Percentiles rank a stretch among this genome's conserved stretches.
These are phyloP conservation scores for Salvia miltiorrhiza DNA, from an alignment of 257 asterid species.

Conservation along the genomic window DNA sequence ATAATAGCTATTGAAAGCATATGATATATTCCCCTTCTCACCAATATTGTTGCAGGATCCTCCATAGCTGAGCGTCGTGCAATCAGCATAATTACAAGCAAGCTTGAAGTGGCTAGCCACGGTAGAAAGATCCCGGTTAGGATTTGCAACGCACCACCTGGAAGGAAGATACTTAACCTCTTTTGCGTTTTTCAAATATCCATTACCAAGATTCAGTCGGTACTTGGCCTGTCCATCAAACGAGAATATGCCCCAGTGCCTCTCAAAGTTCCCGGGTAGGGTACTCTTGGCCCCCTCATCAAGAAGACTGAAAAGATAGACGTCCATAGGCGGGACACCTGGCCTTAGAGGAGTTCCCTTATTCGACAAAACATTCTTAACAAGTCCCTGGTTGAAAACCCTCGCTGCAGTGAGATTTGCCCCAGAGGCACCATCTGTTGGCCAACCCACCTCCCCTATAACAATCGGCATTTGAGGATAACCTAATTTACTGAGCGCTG, in stretches of 20 bases:
- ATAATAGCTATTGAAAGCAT: slow-evolving; percentile 89
- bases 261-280: slow-evolving; percentile 85
- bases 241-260: slow-evolving; percentile 95
- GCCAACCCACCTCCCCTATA: slow-evolving; percentile 96
- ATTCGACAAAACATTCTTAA: slow-evolving; percentile 50
- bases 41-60: slow-evolving; percentile 77
- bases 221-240: slow-evolving; percentile 97
- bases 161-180: slow-evolving; percentile 77
- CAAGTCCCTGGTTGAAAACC: slow-evolving; percentile 83
- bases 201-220: slow-evolving; percentile 68
- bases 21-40: slow-evolving; percentile 76
- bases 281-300: slow-evolving; percentile 86
- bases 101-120: slow-evolving; percentile 61
- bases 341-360: slow-evolving; percentile 90
- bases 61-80: slow-evolving; percentile 84
- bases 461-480: slow-evolving; percentile 78
- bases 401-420: slow-evolving; percentile 82
- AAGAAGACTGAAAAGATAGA: slow-evolving; percentile 78
- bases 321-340: slow-evolving; percentile 69
- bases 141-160: slow-evolving; percentile 91
- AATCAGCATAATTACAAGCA: slow-evolving; percentile 80
- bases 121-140: slow-evolving; percentile 58
- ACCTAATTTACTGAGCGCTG: slow-evolving; percentile 76
- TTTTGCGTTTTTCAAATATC: slow-evolving; percentile 63
- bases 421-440: slow-evolving; percentile 69